Evolutionary conservation across 164 flowering plant species (phyloP), one percentile per base, ranked within the genome.

Genomic region (Chimonanthus salicifolius): DNA sequence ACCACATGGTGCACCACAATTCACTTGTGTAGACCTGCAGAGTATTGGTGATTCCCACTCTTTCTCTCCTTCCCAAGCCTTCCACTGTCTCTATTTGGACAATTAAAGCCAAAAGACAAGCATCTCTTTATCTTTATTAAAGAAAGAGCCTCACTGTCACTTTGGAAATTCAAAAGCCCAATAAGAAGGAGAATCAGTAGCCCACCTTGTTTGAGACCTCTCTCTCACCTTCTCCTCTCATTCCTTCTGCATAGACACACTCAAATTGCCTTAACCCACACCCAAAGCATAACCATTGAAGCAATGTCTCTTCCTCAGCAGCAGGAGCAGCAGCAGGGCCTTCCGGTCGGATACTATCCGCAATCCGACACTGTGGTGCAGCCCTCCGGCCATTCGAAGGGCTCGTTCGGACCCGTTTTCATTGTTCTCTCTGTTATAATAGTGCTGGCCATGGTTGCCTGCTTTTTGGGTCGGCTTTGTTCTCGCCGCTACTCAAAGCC

Each of bases 361-460:
- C 71, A 77, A 7, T 62, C 78, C 2, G 60, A 54, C 11, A 74
- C 68, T 66, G 51, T 73, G 33, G 15, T 76, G 45, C 64, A 69
- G 7, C 64, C 75, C 21, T 21, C 72, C 15, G 67, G 78, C 49
- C 90, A 85, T 80, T 84, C 90, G 3, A 77, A 84, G 68, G 94
- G 94, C 13, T 88, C 95, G 0, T 94, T 90, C 62, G 94, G 91
- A 67, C 84, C 91, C 0, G 97, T 94, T 6, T 91, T 92, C 64
- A 86, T 85, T 7, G 94, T 90, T 49, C 76, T 94, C 69, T 88
- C 92, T 15, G 85, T 89, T 6, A 90, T 92, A 47, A 72, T 87
- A 8, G 95, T 87, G 10, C 70, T 94, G 8, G 83, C 92, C 5
- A 91, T 83, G 44, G 51, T 88, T 46, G 92, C 97, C 58, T 91